Evolutionary conservation across 2,329 filamentous ascomycete genomes (phyloP).

Genomic region (Fusarium pseudograminearum): DNA sequence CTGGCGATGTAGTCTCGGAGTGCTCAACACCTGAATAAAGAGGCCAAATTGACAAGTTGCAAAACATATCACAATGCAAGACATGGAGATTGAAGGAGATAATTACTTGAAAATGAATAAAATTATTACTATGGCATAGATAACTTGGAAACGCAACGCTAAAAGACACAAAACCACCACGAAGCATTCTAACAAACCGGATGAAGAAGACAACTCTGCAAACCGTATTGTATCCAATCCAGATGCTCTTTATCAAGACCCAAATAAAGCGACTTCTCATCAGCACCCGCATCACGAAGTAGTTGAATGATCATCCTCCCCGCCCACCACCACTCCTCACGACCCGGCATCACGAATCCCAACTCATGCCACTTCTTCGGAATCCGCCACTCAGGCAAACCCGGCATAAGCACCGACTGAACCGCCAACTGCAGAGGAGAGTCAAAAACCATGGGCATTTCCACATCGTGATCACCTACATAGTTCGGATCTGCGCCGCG

Average conservation of each 20-base stretch:
- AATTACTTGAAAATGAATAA: accelerated
- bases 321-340: background rate
- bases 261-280: background rate
- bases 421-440: background rate
- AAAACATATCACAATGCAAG: too few relatives aligned
- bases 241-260: background rate
- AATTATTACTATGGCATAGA: background rate
- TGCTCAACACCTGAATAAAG: background rate
- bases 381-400: background rate
- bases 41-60: accelerated
- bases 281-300: background rate
- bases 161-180: too few relatives aligned
- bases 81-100: accelerated
- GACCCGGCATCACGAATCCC: background rate
- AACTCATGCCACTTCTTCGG: background rate
- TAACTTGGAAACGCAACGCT: background rate
- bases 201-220: background rate
- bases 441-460: background rate
- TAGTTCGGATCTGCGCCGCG: background rate
- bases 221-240: background rate
- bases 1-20: background rate
- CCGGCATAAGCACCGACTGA: background rate
- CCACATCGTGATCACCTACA: background rate
- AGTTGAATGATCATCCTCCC: background rate
- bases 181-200: background rate